These are phyloP conservation scores for Monilinia fructicola DNA, from an alignment of 2,329 filamentous ascomycete genomes.

Conservation along the genomic window DNA sequence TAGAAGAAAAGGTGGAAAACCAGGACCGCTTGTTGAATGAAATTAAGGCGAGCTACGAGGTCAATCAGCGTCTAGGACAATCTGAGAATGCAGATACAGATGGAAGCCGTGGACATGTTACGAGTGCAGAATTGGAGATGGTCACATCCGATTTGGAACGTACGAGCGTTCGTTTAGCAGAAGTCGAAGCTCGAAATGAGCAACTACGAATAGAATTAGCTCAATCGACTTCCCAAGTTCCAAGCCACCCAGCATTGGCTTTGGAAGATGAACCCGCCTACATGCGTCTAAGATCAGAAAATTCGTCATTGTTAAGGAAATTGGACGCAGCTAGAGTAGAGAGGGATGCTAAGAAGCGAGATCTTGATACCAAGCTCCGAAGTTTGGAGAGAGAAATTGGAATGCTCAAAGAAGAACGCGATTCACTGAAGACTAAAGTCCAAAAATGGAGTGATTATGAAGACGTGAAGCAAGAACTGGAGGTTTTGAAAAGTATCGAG, in stretches of 20 bases:
- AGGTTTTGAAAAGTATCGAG: conserved; percentile 96
- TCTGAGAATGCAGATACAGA: conserved; percentile 62
- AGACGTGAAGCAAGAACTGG: conserved; percentile 91
- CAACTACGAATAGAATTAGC: conserved; percentile 88
- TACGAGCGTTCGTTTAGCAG: conserved; percentile 80
- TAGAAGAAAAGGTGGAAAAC: conserved; percentile 92
- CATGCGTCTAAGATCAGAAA: conserved; percentile 86
- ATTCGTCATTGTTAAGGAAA: conserved; percentile 85
- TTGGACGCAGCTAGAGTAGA: conserved; percentile 82
- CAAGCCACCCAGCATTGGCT: conserved; percentile 57
- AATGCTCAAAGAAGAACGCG: conserved; percentile 75
- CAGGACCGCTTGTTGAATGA: conserved; percentile 91
- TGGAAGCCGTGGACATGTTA: conserved; percentile 62
- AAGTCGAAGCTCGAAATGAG: conserved; percentile 92
- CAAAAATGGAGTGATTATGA: conserved; percentile 93
- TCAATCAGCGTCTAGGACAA: conserved; percentile 82
- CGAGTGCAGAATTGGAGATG: conserved; percentile 90
- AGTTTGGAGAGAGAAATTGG: conserved; percentile 76
- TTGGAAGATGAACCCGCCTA: conserved; percentile 89
- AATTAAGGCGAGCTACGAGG: conserved; percentile 95
- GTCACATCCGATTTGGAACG: conserved; percentile 88
- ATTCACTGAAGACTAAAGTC: conserved; percentile 75
- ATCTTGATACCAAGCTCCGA: conserved; percentile 72
- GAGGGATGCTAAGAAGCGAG: conserved; percentile 75
- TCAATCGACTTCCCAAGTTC: conserved; percentile 74